phyloP scores from a whole-genome alignment of 2,329 filamentous ascomycete genomes.

The Thermoascus crustaceus region DNA sequence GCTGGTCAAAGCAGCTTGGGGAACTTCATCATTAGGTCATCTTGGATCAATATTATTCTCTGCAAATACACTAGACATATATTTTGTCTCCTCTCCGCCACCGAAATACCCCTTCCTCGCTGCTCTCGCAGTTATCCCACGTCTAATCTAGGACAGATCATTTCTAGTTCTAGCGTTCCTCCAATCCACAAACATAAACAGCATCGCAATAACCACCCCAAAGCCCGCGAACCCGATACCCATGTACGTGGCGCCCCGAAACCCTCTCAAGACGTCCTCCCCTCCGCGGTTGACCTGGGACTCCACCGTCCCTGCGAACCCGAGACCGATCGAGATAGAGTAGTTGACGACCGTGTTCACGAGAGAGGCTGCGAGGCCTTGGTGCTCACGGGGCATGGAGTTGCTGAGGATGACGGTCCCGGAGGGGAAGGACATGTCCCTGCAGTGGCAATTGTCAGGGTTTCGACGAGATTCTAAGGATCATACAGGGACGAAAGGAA shows the following conservation, averaged over 20 bases:
- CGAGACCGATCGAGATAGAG: constrained; percentile 19
- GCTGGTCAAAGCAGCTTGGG: too few species aligned
- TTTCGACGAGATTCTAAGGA: too few species aligned
- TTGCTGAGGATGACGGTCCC: constrained; percentile 31
- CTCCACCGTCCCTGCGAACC: constrained; percentile 14
- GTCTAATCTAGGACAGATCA: neutral
- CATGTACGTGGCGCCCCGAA: constrained; percentile 31
- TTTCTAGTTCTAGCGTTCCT: neutral
- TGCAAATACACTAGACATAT: too few species aligned
- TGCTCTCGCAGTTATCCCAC: too few species aligned
- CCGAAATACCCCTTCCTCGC: too few species aligned
- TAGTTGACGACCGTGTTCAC: constrained; percentile 37
- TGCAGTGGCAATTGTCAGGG: too few species aligned
- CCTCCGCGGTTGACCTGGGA: constrained; percentile 28
- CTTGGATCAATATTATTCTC: too few species aligned
- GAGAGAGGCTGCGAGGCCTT: constrained; percentile 32
- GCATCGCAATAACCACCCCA: constrained; percentile 8
- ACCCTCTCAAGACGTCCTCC: constrained; percentile 24
- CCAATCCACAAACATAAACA: constrained; percentile 12
- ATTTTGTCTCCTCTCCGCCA: too few species aligned
- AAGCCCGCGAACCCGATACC: constrained; percentile 27
- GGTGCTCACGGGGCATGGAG: constrained; percentile 28
- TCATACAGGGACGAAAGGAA: too few species aligned
- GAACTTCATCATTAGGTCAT: too few species aligned
- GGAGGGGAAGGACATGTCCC: constrained; percentile 39